A percentile compares a stretch with the other conserved stretches of the same genome.
phyloP scores from a whole-genome alignment of 1,284 basidiomycete genomes.

The Heliocybe sulcata region DNA sequence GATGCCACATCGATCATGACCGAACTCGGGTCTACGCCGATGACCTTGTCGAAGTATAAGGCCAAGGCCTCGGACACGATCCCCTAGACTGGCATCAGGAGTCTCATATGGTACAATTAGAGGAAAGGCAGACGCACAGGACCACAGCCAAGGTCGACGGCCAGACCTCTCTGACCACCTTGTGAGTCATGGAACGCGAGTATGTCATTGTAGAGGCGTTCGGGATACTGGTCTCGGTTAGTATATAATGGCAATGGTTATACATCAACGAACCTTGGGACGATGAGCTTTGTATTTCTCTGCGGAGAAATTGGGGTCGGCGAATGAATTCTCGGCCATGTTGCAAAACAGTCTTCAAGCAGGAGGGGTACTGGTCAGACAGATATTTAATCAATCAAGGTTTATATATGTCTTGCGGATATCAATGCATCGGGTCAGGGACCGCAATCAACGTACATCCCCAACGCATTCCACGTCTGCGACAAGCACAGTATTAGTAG shows the following conservation, averaged over 20 bases:
- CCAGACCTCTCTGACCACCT: not conserved
- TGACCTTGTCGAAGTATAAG: not conserved
- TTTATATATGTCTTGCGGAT: no score
- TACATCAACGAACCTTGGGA: not conserved
- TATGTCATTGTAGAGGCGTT: not conserved
- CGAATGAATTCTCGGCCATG: not conserved
- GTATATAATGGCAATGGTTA: not conserved
- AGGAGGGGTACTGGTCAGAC: no score
- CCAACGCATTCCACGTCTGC: no score
- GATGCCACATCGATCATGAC: not conserved
- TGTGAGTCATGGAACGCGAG: slow-evolving; percentile 1
- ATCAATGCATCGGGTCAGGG: no score
- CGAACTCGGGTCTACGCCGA: not conserved
- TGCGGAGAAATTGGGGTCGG: not conserved
- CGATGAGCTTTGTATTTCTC: slow-evolving; percentile 2
- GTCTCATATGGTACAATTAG: not conserved
- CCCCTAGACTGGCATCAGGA: not conserved
- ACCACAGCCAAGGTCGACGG: not conserved
- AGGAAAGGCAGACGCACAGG: not conserved
- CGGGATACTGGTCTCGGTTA: not conserved
- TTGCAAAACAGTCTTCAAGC: not conserved
- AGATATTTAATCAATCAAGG: no score
- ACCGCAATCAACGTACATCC: no score
- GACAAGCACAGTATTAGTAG: no score
- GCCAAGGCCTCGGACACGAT: not conserved